Evolutionary conservation across 305 asterid genomes (phyloP), one percentile per base, ranked within the genome.

Genomic region (Plantago rigida): DNA sequence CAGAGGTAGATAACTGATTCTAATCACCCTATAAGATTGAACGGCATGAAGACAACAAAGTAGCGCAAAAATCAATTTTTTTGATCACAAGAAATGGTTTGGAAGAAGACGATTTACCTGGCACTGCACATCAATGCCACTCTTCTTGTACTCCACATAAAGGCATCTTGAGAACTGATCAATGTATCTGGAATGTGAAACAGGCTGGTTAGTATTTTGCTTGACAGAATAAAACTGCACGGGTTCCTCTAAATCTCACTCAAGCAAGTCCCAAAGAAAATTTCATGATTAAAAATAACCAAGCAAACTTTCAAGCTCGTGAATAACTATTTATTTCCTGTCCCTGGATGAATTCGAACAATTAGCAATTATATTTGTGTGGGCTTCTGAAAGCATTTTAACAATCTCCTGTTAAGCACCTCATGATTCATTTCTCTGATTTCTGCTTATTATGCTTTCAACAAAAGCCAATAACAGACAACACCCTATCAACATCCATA

Each of bases 121-220:
- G 56, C 99, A 92, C 80, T 92, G 99, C 60, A 92, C 97, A 62
- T 92, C 97, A 26, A 92, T 92, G 53, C 99, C 99, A 1, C 77
- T 83, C 61, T 84, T 86, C 84, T 89, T 92, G 87, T 92, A 92
- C 71, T 92, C 99, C 56, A 92, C 99, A 58, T 92, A 82, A 52
- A 92, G 96, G 79, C 94, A 86, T 76, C 97, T 78, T 12, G 97
- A 92, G 70, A 92, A 77, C 76, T 86, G 99, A 67, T 92, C 99
- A 42, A 88, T 66, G 45, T 88, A 92, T 69, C 98, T 88, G 64
- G 47, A 46, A 10, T 12, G 14, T 2, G 46, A 60, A 26, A 60
- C 53, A 46, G 41, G 59, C 39, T 11, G 24, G 5, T 63, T 44
- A 66, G 17, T 56, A 9, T 36, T 15, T 8, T 0, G 49, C 9